Conservation (phyloP, 2,329 filamentous ascomycete genomes). For the Sclerotinia glacialis region DNA sequence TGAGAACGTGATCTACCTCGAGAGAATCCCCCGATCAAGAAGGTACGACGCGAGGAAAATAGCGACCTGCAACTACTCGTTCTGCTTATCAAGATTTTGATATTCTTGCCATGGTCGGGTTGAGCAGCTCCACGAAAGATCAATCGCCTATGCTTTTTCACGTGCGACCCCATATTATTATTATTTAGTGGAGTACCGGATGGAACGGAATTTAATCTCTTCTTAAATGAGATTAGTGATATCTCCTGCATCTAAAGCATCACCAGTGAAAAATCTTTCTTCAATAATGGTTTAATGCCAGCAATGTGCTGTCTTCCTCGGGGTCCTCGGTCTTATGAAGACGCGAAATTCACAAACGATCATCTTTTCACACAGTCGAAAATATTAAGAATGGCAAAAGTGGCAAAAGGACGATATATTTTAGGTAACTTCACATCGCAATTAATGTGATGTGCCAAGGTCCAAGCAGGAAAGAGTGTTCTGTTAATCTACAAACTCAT, state of each 20-base stretch:
- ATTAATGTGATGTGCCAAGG: background rate
- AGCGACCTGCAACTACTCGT: too few species aligned
- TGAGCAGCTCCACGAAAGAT: background rate
- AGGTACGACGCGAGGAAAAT: background rate
- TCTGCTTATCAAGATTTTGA: background rate
- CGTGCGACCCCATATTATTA: background rate
- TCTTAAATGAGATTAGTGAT: constrained; percentile 1
- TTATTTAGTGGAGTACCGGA: constrained; percentile 1
- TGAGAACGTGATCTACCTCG: background rate
- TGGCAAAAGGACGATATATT: background rate
- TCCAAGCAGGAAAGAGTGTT: background rate
- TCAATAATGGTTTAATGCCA: background rate
- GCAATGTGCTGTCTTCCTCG: background rate
- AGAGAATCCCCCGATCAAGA: background rate
- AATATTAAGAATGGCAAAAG: background rate
- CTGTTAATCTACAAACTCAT: background rate
- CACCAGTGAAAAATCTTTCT: background rate
- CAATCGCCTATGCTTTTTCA: background rate
- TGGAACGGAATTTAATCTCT: background rate
- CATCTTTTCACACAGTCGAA: background rate
- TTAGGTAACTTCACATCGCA: background rate
- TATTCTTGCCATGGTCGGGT: background rate
- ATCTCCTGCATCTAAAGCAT: constrained; percentile 1
- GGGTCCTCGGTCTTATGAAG: background rate
- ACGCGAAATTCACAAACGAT: background rate